phyloP scores from a whole-genome alignment of 306 rosid species.

The Trifolium fragiferum region DNA sequence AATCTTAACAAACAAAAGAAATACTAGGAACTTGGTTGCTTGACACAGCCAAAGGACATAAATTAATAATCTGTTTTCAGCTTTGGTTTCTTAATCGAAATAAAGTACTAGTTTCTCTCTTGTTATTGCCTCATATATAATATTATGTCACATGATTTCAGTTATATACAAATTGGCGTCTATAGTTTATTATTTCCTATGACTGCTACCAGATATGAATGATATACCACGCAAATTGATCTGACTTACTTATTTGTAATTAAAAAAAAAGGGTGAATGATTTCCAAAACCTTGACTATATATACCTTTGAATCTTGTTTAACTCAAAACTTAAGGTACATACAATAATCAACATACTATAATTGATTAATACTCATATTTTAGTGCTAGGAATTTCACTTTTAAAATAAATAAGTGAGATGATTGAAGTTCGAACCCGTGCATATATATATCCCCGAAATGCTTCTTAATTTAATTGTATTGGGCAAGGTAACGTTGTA shows the following conservation, averaged over 20 bases:
- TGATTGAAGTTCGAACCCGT: no score
- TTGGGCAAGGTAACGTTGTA: neutral
- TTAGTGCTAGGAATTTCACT: no score
- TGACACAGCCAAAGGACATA: slow-evolving; percentile 35
- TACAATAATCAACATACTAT: slow-evolving; percentile 36
- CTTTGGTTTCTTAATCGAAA: slow-evolving; percentile 48
- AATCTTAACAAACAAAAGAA: slow-evolving; percentile 34
- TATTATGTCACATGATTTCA: slow-evolving; percentile 41
- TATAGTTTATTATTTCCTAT: slow-evolving; percentile 21
- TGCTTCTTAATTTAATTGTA: slow-evolving; percentile 7
- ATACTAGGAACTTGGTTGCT: slow-evolving; percentile 34
- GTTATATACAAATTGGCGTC: slow-evolving; percentile 31
- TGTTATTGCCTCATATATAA: slow-evolving; percentile 15
- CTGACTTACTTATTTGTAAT: slow-evolving; percentile 49
- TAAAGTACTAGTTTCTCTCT: slow-evolving; percentile 42
- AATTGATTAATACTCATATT: slow-evolving; percentile 43
- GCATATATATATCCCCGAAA: no score
- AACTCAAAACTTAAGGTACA: slow-evolving; percentile 38
- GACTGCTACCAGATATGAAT: slow-evolving; percentile 45
- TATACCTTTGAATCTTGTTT: slow-evolving; percentile 47
- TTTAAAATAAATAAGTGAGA: no score
- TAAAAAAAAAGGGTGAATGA: slow-evolving; percentile 45
- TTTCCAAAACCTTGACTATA: slow-evolving; percentile 45
- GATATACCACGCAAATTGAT: slow-evolving; percentile 44
- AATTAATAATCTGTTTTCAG: slow-evolving; percentile 37